phyloP scores from a whole-genome alignment of 148 eudicot species.

The Amaranthus palmeri region DNA sequence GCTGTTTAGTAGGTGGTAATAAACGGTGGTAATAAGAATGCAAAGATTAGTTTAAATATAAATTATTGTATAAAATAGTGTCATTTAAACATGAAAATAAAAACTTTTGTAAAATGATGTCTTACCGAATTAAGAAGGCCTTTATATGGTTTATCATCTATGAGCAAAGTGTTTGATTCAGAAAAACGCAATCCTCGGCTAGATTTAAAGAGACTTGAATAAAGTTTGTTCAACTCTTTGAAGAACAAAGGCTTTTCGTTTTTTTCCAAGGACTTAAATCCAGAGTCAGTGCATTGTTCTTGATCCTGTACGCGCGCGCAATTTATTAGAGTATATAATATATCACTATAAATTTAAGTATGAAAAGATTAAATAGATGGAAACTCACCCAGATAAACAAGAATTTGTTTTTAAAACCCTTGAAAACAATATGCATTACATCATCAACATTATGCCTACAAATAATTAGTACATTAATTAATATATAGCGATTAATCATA shows the following conservation, averaged over 20 bases:
- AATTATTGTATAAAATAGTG: too few relatives aligned
- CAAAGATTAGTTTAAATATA: too few relatives aligned
- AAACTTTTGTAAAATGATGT: background rate
- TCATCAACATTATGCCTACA: constrained; percentile 17
- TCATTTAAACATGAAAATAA: too few relatives aligned
- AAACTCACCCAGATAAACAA: constrained; percentile 15
- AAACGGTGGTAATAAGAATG: too few relatives aligned
- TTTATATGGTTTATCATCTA: constrained; percentile 19
- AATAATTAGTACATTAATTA: background rate
- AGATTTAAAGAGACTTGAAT: background rate
- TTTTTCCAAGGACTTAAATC: constrained; percentile 6
- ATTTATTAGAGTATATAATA: too few relatives aligned
- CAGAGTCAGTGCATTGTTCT: constrained; percentile 3
- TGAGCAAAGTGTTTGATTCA: constrained; percentile 14
- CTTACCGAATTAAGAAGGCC: constrained; percentile 20
- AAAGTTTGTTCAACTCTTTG: constrained; percentile 15
- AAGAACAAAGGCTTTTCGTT: constrained; percentile 16
- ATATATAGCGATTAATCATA: too few relatives aligned
- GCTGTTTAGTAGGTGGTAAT: too few relatives aligned
- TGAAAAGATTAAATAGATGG: too few relatives aligned
- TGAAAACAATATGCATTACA: constrained; percentile 6
- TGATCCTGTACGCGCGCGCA: constrained; percentile 17
- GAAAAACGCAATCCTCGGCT: constrained; percentile 11
- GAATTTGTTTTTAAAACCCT: background rate
- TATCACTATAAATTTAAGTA: too few relatives aligned